Conservation (phyloP, 2,329 filamentous ascomycete genomes). For the Atkinsonella texensis region DNA sequence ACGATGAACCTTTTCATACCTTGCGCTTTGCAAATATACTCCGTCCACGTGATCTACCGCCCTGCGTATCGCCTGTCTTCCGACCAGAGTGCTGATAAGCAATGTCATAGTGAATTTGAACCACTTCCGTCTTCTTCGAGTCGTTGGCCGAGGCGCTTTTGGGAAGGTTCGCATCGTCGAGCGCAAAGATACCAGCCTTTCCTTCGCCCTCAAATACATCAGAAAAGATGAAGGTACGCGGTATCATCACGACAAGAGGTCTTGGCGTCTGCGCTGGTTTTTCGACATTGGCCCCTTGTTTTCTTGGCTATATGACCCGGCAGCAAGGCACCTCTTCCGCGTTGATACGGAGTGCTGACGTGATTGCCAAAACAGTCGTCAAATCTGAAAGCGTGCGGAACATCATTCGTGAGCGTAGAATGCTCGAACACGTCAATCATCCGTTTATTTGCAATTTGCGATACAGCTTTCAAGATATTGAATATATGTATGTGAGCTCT, state of each 20-base stretch:
- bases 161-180: conserved; percentile 98
- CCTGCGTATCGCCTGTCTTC: background rate
- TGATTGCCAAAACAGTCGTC: conserved; percentile 53
- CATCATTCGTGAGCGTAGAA: conserved; percentile 91
- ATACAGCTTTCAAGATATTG: conserved; percentile 98
- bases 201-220: conserved; percentile 96
- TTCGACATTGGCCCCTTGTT: too few species aligned
- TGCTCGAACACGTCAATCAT: conserved; percentile 97
- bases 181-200: conserved; percentile 85
- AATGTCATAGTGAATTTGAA: conserved; percentile 70
- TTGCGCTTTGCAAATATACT: background rate
- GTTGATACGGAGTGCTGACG: background rate
- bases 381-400: conserved; percentile 96
- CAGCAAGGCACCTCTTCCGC: background rate
- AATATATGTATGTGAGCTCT: conserved; percentile 68
- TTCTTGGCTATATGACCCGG: too few species aligned
- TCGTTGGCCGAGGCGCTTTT: conserved; percentile 95
- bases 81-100: background rate
- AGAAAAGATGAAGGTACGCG: conserved; percentile 87
- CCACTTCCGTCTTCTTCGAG: conserved; percentile 87
- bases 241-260: background rate
- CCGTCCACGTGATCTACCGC: background rate
- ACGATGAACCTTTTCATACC: background rate
- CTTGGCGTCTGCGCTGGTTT: background rate
- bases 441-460: conserved; percentile 96